Base-by-base conservation (phyloP, 148 eudicot species). In the Vaccinium darrowii region DNA sequence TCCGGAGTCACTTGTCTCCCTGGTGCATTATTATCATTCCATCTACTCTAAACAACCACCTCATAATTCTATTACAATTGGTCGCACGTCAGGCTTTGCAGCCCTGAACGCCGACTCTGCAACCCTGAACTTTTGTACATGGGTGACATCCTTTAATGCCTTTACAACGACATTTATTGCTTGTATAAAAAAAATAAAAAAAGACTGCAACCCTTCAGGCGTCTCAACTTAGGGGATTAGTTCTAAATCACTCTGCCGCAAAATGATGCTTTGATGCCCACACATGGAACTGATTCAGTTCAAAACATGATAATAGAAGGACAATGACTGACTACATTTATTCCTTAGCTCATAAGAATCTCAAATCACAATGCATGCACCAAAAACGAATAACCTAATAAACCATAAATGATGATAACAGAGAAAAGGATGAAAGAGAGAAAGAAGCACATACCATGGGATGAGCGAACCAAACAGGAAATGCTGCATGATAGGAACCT, bases 401-500 rank as follows among this genome's bases (percentile, higher is more conserved):
- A 27, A 2, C 21, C 9, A 13, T 16, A 49, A 12, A 13, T 51
- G 57, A 56, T 36, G 36, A 25, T 25, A 57, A 36, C 8, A 80
- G 7, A 58, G 6, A 3, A n/a, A 2, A 7, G 11, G 63, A 71
- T 5, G 47, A 33, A 51, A 86, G 54, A 10, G 81, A 56, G 50
- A n/a, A 60, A 77, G 85, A 53, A 75, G 8, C 9, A 58, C 92
- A 30, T 96, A 96, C 99, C 99, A 96, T 80, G 89, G 87, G 82
- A 96, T 96, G 88, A 96, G 89, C 65, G 88, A 96, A 8, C 98
- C 99, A 80, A 96, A 96, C 60, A 94, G 89, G 88, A 96, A 96
- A 90, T 96, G 98, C 87, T 96, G 98, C 93, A 96, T 95, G 78
- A 96, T 92, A 16, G 99, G 98, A 56, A 94, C 92, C 90, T 96